phyloP scores from a whole-genome alignment of 345 rosid genomes.

The Tarenaya hassleriana region DNA sequence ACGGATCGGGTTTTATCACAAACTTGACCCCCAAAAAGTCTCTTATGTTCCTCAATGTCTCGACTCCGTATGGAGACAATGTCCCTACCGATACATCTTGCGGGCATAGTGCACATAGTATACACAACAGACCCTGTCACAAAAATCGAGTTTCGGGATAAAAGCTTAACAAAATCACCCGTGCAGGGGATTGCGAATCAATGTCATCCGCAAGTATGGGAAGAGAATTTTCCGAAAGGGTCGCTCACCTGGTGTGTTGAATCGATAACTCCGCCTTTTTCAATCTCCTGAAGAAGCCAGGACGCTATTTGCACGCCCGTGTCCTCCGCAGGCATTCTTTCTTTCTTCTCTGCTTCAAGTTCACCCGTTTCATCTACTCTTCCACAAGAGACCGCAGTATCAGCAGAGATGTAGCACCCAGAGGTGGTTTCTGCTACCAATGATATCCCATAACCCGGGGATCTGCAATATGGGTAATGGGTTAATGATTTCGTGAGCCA shows the following conservation, averaged over 20 bases:
- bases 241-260: slow-evolving; percentile 78
- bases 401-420: slow-evolving; percentile 76
- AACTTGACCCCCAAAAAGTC: slow-evolving; percentile 71
- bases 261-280: slow-evolving; percentile 93
- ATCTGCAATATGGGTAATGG: slow-evolving; percentile 38
- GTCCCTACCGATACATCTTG: slow-evolving; percentile 82
- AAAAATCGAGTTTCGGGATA: neutral
- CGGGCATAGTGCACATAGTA: slow-evolving; percentile 67
- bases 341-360: slow-evolving; percentile 53
- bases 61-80: slow-evolving; percentile 69
- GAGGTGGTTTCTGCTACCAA: slow-evolving; percentile 86
- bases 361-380: slow-evolving; percentile 41
- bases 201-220: too few species aligned
- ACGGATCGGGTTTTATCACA: slow-evolving; percentile 59
- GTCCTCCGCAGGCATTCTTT: slow-evolving; percentile 54
- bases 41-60: slow-evolving; percentile 60
- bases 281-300: slow-evolving; percentile 80
- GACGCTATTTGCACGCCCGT: slow-evolving; percentile 80
- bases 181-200: too few species aligned
- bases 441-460: slow-evolving; percentile 90
- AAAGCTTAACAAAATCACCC: neutral
- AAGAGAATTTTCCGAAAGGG: too few species aligned
- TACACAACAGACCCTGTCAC: slow-evolving; percentile 61
- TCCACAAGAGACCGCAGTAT: slow-evolving; percentile 54
- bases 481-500: slow-evolving; percentile 9